Evolutionary conservation across 1,284 basidiomycete genomes (phyloP).

Genomic region (Xanthoconium separans): DNA sequence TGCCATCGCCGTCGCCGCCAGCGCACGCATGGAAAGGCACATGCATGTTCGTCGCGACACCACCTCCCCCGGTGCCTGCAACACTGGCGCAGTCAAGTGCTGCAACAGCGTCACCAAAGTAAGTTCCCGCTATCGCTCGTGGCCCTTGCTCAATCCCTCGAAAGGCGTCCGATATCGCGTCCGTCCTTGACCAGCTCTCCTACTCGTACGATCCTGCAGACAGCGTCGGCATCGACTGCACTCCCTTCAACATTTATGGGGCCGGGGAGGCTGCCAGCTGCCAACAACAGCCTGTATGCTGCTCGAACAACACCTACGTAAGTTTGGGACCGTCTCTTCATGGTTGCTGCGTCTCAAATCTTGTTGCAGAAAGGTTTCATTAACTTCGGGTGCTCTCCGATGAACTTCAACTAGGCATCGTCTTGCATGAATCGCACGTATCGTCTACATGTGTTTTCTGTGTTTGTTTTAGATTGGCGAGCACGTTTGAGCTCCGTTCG

Average conservation of each 20-base stretch:
- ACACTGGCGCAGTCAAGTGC: slow-evolving; percentile 18
- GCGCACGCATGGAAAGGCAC: slow-evolving; percentile 24
- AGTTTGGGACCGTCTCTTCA: neutral
- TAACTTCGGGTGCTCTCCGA: neutral
- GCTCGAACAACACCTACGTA: slow-evolving; percentile 15
- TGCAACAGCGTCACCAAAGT: slow-evolving; percentile 22
- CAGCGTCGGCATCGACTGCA: slow-evolving; percentile 25
- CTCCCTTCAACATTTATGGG: slow-evolving; percentile 24
- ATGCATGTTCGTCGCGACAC: slow-evolving; percentile 5
- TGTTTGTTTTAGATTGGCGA: slow-evolving; percentile 1
- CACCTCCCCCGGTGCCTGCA: slow-evolving; percentile 8
- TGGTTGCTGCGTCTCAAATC: neutral
- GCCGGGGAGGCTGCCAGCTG: slow-evolving; percentile 21
- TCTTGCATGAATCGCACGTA: neutral
- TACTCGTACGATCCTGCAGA: slow-evolving; percentile 18
- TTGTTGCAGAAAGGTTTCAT: neutral
- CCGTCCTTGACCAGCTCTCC: slow-evolving; percentile 15
- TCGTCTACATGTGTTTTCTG: slow-evolving; percentile 1
- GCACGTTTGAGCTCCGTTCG: neutral
- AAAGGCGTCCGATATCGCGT: slow-evolving; percentile 12
- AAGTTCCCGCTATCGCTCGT: neutral
- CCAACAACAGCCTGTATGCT: slow-evolving; percentile 27
- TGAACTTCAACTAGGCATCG: neutral
- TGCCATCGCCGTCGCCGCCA: slow-evolving; percentile 15
- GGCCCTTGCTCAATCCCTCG: neutral